Conservation (phyloP, 768 basidiomycete species). For the Coprinopsis strossmayeri region DNA sequence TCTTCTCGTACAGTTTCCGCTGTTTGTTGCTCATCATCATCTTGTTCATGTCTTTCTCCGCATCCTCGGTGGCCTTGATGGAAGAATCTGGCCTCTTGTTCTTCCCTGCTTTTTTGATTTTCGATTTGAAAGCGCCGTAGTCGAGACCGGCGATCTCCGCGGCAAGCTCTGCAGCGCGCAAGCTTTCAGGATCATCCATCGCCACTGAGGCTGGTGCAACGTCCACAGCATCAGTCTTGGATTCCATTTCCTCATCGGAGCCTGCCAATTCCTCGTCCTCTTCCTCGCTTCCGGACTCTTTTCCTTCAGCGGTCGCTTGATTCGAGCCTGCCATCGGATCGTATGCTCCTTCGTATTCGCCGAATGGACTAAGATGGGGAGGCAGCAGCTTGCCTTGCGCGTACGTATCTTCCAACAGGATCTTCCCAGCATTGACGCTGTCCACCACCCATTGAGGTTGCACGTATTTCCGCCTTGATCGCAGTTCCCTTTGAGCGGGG, state of each 20-base stretch:
- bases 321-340: constrained; percentile 45
- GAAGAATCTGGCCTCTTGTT: constrained; percentile 24
- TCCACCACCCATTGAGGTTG: constrained; percentile 99
- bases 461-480: constrained; percentile 73
- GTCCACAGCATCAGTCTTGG: constrained; percentile 7
- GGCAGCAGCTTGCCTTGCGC: constrained; percentile 81
- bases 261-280: constrained; percentile 15
- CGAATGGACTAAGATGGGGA: constrained; percentile 95
- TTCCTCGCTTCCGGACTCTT: constrained; percentile 24
- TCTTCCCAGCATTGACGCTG: constrained; percentile 82
- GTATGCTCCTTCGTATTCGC: constrained; percentile 72
- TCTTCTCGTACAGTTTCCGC: constrained; percentile 87
- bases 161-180: constrained; percentile 84
- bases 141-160: constrained; percentile 88
- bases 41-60: constrained; percentile 88
- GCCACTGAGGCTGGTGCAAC: constrained; percentile 14
- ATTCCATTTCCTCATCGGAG: constrained; percentile 13
- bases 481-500: constrained; percentile 51
- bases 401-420: constrained; percentile 83
- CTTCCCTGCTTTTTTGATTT: constrained; percentile 56
- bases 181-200: constrained; percentile 50
- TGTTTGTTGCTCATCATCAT: constrained; percentile 98
- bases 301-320: constrained; percentile 14
- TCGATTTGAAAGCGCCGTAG: constrained; percentile 70
- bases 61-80: constrained; percentile 27